Conservation (phyloP, 2,329 filamentous ascomycete genomes). For the Cladorrhinum sp. region DNA sequence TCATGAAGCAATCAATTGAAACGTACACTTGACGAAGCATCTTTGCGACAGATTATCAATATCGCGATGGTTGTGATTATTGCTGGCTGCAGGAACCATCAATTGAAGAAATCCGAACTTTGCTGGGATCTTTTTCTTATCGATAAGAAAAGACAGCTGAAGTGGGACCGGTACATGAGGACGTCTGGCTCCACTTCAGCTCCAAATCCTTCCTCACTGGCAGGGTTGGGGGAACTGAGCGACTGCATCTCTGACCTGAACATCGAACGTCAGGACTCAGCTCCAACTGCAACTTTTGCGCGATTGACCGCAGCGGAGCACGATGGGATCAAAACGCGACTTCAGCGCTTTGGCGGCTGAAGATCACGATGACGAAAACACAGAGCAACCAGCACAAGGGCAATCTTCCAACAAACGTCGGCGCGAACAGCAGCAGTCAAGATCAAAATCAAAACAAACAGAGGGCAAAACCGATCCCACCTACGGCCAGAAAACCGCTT, state of each 20-base stretch:
- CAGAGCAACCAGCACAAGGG: conserved; percentile 2
- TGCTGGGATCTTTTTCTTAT: conserved; percentile 14
- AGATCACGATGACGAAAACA: conserved; percentile 20
- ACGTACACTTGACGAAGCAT: conserved; percentile 52
- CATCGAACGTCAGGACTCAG: background rate
- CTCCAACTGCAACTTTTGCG: background rate
- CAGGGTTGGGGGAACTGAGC: background rate
- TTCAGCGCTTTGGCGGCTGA: conserved; percentile 13
- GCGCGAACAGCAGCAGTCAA: conserved; percentile 20
- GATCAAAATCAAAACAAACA: conserved; percentile 36
- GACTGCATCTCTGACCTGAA: background rate
- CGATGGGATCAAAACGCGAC: conserved; percentile 29
- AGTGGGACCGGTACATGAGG: conserved; percentile 10
- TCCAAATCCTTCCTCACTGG: background rate
- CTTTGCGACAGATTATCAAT: conserved; percentile 20
- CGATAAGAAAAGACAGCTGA: conserved; percentile 19
- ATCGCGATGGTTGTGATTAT: background rate
- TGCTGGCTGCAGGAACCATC: background rate
- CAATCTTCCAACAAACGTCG: conserved; percentile 26
- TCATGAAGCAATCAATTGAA: background rate
- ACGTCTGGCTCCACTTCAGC: background rate
- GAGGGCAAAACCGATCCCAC: conserved; percentile 56
- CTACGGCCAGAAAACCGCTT: conserved; percentile 70
- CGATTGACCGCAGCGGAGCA: too few relatives aligned
- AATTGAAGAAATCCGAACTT: conserved; percentile 19